phyloP scores from a whole-genome alignment of 352 stramenopile genomes.

The Pythium periplocum region DNA sequence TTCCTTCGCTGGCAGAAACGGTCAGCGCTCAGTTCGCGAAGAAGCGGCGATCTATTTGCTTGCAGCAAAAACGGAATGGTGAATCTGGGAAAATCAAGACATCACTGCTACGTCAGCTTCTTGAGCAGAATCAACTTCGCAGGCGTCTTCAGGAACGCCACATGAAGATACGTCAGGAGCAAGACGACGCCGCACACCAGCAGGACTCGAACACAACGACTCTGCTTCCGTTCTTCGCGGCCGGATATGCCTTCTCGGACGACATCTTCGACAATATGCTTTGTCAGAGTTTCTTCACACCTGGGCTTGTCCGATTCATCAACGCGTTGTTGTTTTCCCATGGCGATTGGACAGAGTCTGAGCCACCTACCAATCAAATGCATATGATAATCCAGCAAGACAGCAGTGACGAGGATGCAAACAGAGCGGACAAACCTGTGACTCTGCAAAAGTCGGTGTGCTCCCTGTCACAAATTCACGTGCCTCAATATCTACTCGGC shows the following conservation, averaged over 20 bases:
- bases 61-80: background rate
- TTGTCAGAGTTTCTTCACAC: conserved; percentile 67
- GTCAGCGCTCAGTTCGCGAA: background rate
- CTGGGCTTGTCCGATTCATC: conserved; percentile 53
- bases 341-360: conserved; percentile 19
- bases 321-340: conserved; percentile 45
- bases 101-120: conserved; percentile 6
- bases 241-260: conserved; percentile 52
- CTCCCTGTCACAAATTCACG: conserved; percentile 50
- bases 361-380: background rate
- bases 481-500: conserved; percentile 32
- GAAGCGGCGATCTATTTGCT: background rate
- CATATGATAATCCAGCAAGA: background rate
- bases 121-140: conserved; percentile 20
- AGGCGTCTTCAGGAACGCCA: conserved; percentile 35
- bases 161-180: conserved; percentile 31
- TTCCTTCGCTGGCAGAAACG: background rate
- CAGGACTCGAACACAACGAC: conserved; percentile 31
- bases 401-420: background rate
- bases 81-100: background rate
- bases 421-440: background rate
- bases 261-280: conserved; percentile 75
- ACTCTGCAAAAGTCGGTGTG: conserved; percentile 11
- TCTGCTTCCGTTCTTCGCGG: conserved; percentile 57
- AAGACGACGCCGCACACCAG: conserved; percentile 27